phyloP scores from a whole-genome alignment of 257 asterid species.

The Solanum raphanifolium region DNA sequence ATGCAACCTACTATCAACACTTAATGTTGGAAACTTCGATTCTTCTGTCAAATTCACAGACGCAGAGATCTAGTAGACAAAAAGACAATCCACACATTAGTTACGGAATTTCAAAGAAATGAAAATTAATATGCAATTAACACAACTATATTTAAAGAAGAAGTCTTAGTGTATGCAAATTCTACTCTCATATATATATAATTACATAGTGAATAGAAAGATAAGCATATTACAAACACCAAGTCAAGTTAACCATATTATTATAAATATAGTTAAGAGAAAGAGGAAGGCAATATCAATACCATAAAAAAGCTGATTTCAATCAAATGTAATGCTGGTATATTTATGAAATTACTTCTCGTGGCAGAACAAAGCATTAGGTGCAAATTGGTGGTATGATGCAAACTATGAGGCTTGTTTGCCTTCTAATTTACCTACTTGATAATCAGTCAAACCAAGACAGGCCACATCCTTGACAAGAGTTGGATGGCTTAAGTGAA shows the following conservation, averaged over 20 bases:
- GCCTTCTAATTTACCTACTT: not conserved
- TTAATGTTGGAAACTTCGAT: conserved; percentile 7
- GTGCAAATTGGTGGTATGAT: not conserved
- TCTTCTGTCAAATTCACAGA: conserved; percentile 19
- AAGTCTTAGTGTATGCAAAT: not conserved
- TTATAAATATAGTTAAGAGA: not conserved
- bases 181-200: not conserved
- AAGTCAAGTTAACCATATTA: not conserved
- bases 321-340: not conserved
- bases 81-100: not conserved
- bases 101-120: not conserved
- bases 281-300: not conserved
- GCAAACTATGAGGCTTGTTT: not conserved
- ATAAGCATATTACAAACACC: not conserved
- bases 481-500: not conserved
- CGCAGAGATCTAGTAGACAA: conserved; percentile 12
- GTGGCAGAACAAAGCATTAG: not conserved
- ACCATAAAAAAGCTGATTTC: not conserved
- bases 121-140: not conserved
- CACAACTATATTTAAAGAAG: not conserved
- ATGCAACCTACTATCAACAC: conserved; percentile 20
- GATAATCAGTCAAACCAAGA: not conserved
- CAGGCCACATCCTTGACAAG: not conserved
- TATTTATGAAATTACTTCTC: not conserved
- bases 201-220: not conserved